Conservation (phyloP, 129 eudicot species). For the Chrysanthemum seticuspe region DNA sequence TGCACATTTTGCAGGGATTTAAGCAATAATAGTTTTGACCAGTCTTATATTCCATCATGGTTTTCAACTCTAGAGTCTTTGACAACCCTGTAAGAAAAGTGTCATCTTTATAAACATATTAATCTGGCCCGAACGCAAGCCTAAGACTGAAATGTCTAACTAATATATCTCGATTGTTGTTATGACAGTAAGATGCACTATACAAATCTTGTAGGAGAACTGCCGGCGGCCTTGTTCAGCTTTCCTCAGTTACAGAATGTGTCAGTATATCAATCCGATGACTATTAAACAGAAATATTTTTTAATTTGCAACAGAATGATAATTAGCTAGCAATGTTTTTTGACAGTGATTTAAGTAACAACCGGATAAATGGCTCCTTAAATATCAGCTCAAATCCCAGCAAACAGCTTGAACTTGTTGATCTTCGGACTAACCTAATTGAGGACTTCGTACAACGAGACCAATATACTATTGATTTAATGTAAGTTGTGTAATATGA, state of each 20-base stretch:
- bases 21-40: constrained; percentile 45
- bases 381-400: constrained; percentile 44
- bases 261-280: constrained; percentile 31
- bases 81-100: constrained; percentile 41
- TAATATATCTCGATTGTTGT: background rate
- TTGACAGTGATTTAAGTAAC: constrained; percentile 40
- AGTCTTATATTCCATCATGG: constrained; percentile 42
- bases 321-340: background rate
- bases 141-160: background rate
- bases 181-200: constrained; percentile 41
- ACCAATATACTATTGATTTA: background rate
- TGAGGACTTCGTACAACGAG: constrained; percentile 7
- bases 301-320: constrained; percentile 28
- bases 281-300: background rate
- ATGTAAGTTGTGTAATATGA: background rate
- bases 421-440: constrained; percentile 55
- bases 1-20: constrained; percentile 37
- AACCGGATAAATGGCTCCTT: constrained; percentile 55
- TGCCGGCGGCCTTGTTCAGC: constrained; percentile 51
- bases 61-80: constrained; percentile 37
- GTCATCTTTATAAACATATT: background rate
- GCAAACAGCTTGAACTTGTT: constrained; percentile 57
- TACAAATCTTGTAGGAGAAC: constrained; percentile 56
- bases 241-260: constrained; percentile 59
- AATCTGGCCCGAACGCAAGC: background rate